Base-by-base conservation (phyloP, 2,329 filamentous ascomycete genomes). In the Cladosporium cucumerinum region DNA sequence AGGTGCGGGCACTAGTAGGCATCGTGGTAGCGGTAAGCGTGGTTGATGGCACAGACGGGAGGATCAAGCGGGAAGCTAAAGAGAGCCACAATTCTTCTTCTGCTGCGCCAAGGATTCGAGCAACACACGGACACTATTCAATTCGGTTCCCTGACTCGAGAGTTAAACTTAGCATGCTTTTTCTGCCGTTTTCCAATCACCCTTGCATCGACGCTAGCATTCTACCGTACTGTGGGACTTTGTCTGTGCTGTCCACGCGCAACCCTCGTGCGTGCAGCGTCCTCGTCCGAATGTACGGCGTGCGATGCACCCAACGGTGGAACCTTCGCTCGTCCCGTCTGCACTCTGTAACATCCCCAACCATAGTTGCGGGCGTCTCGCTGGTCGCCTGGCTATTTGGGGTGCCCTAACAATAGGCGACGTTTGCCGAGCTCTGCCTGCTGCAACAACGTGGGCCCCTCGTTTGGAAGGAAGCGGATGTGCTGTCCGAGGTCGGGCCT, bases 401-500 rank as follows among this genome's bases (percentile, higher is more conserved):
- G 39, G 30, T 21, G 23, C 34, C 23, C 58, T 52, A 49, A 61
- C 39, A 52, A 36, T 46, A 46, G 43, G 46, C 43, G 49, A 49
- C 34, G n/a, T 26, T 21, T 52, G 58, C 58, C 58, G 52, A 61
- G 58, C 18, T 23, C 54, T 51, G 10, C 39, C n/a, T 51, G 32
- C 54, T 60, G 57, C 43, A 60, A 23, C 57, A 43, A 49, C 57
- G 36, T 58, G 34, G 28, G 54, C 54, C 55, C 51, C 36, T 58
- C 55, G 55, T 58, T 39, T 58, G 36, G 34, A 14, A 11, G n/a
- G n/a, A 14, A 23, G 32, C 55, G 23, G 25, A 46, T 46, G 39
- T 46, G 57, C 57, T 34, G 39, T 34, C 57, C 57, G 34, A 61
- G 58, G n/a, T 51, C 58, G 58, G 58, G 43, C 58, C 58, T 61